Evolutionary conservation across 179 eudicot genomes (phyloP), one percentile per base, ranked within the genome.

Genomic region (Monotropa hypopitys): DNA sequence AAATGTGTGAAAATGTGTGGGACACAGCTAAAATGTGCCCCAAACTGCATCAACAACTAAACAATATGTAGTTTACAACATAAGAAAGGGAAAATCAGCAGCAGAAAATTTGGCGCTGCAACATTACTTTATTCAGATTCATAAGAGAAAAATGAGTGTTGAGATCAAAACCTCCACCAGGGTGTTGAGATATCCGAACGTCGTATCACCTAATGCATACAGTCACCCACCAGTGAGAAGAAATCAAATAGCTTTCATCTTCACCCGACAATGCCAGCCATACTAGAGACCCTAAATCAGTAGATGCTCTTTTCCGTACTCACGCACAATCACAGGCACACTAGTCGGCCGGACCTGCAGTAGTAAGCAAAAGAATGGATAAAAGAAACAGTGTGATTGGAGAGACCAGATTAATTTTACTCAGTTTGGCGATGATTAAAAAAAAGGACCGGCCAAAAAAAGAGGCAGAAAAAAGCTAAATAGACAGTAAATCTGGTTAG

Each of bases 291-390:
- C 74, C 83, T 92, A 91, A 75, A 84, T 78, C 87, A 88, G 84
- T 68, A 93, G 65, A 74, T 91, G 93, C 72, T 95, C 99, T 83
- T 88, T 85, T 71, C 97, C 85, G 68, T 90, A 91, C 84, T 95
- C 99, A 1, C 98, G 92, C 84, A 95, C 93, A 46, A 95, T 93
- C 18, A 95, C 99, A 42, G 99, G 98, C 80, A 95, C 99, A 56
- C 99, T 95, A 20, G 98, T 91, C 8, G 98, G 91, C 42, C 98
- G 99, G 68, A 95, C 88, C 99, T 95, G 89, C 45, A 61, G 69
- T 32, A 79, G 69, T 32, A 79, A 50, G 30, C 40, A 50, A 49
- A 18, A 75, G 2, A 56, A 16, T 7, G 53, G n/a, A n/a, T 26
- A 16, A 43, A 61, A 42, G 7, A 23, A 26, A 75, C 20, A n/a